These are phyloP conservation scores for Vaccinium vitisidaea DNA, from an alignment of 148 eudicot species.

Conservation along the genomic window DNA sequence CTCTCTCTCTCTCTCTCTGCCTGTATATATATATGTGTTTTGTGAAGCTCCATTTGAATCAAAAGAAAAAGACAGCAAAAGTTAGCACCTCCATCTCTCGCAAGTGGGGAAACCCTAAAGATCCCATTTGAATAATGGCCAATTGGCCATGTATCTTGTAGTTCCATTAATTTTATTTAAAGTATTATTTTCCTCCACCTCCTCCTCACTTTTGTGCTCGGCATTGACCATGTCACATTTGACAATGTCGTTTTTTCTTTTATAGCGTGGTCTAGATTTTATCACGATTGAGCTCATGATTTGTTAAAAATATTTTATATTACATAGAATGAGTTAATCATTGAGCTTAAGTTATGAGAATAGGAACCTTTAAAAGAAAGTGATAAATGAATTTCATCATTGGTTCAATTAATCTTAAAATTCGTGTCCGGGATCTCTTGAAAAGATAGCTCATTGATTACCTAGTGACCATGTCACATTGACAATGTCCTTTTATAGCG, in stretches of 20 bases:
- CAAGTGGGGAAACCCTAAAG: slow-evolving; percentile 17
- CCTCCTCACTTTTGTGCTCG: no score
- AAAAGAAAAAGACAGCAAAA: slow-evolving; percentile 24
- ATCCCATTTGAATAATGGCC: slow-evolving; percentile 21
- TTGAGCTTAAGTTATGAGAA: not conserved
- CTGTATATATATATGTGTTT: slow-evolving; percentile 6
- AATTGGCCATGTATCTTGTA: slow-evolving; percentile 12
- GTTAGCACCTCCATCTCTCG: slow-evolving; percentile 10
- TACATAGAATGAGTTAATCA: not conserved
- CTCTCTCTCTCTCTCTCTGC: not conserved
- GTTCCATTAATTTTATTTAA: not conserved
- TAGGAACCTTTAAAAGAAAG: not conserved
- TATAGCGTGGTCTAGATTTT: no score
- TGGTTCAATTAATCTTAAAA: not conserved
- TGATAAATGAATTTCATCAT: not conserved
- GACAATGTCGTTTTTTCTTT: slow-evolving; percentile 7
- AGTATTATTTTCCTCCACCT: not conserved
- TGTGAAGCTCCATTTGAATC: slow-evolving; percentile 30
- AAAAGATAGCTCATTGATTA: not conserved
- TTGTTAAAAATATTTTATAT: not conserved
- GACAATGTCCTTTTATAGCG: not conserved
- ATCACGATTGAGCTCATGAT: not conserved
- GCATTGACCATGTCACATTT: not conserved
- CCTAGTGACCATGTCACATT: not conserved
- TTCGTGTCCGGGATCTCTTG: not conserved